Percentiles rank a stretch among this genome's conserved stretches.
Conservation (phyloP, 495 filamentous ascomycete genomes). For the Saxophila tyrrhenica region DNA sequence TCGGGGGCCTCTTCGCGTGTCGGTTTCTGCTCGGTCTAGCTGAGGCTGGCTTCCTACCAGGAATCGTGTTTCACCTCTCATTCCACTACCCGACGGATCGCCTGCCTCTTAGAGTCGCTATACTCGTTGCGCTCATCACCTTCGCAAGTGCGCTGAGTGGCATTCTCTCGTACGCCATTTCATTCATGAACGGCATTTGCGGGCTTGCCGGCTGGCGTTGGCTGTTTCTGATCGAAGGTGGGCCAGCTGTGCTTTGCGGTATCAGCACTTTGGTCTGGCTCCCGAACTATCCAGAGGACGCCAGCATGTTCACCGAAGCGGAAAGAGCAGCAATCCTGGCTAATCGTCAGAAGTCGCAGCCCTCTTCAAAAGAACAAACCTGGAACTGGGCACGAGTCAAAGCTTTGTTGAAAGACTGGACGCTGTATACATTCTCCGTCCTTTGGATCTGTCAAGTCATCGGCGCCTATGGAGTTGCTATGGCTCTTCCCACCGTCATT, state of each 20-base stretch:
- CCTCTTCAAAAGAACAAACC: background rate
- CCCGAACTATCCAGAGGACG: slow-evolving; percentile 8
- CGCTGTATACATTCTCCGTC: slow-evolving; percentile 1
- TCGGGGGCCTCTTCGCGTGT: slow-evolving; percentile 37
- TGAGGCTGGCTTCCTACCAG: slow-evolving; percentile 32
- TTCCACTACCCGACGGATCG: slow-evolving; percentile 1
- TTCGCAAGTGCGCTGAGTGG: slow-evolving; percentile 2
- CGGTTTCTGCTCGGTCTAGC: slow-evolving; percentile 44
- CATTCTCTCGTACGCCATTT: slow-evolving; percentile 2
- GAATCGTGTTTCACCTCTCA: background rate
- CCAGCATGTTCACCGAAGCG: slow-evolving; percentile 1
- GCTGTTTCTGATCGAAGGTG: slow-evolving; percentile 16
- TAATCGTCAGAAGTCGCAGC: background rate
- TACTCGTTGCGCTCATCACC: background rate
- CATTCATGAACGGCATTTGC: slow-evolving; percentile 1
- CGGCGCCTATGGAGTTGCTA: background rate
- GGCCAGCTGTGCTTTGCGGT: background rate
- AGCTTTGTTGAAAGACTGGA: background rate
- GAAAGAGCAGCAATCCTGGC: background rate
- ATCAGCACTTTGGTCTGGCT: background rate
- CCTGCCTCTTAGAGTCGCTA: background rate
- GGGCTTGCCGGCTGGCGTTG: slow-evolving; percentile 8
- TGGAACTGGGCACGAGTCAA: slow-evolving; percentile 2
- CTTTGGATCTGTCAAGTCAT: slow-evolving; percentile 4
- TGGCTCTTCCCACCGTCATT: background rate